phyloP scores from a whole-genome alignment of 345 rosid species.

The Kandelia obovata region DNA sequence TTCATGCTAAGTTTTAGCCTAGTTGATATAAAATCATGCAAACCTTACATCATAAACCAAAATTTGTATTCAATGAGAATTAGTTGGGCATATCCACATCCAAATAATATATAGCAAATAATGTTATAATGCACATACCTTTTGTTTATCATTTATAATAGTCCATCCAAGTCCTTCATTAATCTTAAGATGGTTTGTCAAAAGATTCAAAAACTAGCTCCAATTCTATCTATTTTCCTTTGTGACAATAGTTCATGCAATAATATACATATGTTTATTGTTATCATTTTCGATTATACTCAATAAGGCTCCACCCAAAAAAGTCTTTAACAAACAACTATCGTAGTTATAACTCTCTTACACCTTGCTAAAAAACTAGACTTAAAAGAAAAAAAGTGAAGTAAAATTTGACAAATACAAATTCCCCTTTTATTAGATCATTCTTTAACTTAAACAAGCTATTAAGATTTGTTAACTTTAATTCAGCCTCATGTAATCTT shows the following conservation, averaged over 20 bases:
- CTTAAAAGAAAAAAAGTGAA: not conserved
- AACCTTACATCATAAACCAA: no score
- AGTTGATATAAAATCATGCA: no score
- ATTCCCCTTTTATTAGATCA: no score
- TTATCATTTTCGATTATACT: not conserved
- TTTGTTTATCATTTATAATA: not conserved
- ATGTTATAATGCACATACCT: no score
- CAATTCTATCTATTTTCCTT: not conserved
- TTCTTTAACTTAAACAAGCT: no score
- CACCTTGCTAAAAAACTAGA: not conserved
- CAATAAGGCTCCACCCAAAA: not conserved
- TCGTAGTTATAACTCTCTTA: not conserved
- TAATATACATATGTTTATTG: not conserved
- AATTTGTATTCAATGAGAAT: no score
- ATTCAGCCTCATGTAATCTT: no score
- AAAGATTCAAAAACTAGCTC: not conserved
- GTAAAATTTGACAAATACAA: not conserved
- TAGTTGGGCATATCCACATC: no score
- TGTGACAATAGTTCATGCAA: not conserved
- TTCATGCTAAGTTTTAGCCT: not conserved
- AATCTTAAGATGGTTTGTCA: not conserved
- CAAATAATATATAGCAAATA: no score
- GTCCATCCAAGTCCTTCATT: not conserved
- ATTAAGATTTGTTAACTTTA: no score
- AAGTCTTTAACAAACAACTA: not conserved